Conservation (phyloP, 352 stramenopile genomes). For the Pythium periplocum region DNA sequence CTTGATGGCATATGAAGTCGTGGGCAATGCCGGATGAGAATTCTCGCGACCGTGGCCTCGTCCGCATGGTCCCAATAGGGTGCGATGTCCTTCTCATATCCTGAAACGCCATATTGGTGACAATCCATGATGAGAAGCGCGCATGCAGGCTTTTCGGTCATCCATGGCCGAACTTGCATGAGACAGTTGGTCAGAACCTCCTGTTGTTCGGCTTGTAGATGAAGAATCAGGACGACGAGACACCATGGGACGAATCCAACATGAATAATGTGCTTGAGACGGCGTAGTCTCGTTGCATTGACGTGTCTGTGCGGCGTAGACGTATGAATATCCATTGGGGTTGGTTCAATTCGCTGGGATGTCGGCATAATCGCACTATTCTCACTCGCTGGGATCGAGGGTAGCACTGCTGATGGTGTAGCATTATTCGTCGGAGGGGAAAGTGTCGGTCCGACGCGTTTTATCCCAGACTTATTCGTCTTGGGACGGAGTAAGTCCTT, state of each 20-base stretch:
- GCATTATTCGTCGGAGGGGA: too few relatives aligned
- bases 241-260: neutral
- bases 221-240: neutral
- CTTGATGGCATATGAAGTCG: conserved; percentile 9
- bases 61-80: neutral
- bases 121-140: neutral
- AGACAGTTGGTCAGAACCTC: neutral
- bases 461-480: neutral
- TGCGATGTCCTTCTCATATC: neutral
- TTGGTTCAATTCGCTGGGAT: too few relatives aligned
- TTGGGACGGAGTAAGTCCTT: conserved; percentile 17
- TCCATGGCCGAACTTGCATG: too few relatives aligned
- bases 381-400: too few relatives aligned
- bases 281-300: neutral
- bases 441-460: too few relatives aligned
- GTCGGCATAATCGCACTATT: too few relatives aligned
- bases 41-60: neutral
- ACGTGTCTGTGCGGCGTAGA: neutral
- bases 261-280: neutral
- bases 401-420: too few relatives aligned
- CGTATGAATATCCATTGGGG: too few relatives aligned
- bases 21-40: conserved; percentile 12
- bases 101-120: neutral
- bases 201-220: conserved; percentile 5
- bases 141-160: too few relatives aligned